phyloP scores from a whole-genome alignment of 1,284 basidiomycete genomes.

The Bondarzewia mesenterica region DNA sequence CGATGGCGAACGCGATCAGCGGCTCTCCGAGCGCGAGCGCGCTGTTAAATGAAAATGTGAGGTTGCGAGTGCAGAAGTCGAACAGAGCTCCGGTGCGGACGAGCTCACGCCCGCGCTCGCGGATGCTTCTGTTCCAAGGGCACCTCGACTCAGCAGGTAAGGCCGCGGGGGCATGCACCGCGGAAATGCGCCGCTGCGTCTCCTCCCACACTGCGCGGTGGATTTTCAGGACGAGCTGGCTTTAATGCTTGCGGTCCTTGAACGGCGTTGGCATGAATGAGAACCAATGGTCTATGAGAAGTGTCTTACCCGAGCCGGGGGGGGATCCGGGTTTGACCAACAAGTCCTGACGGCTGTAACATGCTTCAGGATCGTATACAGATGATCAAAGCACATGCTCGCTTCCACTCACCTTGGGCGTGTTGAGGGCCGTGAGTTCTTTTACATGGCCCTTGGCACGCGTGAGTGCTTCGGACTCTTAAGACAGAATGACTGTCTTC shows the following conservation, averaged over 20 bases:
- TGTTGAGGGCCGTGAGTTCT: conserved; percentile 47
- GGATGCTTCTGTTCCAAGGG: conserved; percentile 29
- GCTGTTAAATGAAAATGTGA: conserved; percentile 11
- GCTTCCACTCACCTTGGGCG: conserved; percentile 46
- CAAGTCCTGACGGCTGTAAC: conserved; percentile 46
- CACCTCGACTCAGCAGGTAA: conserved; percentile 14
- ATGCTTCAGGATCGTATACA: no score
- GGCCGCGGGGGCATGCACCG: conserved; percentile 8
- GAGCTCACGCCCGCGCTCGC: conserved; percentile 26
- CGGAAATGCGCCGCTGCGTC: conserved; percentile 36
- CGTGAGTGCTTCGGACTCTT: conserved; percentile 31
- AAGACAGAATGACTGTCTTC: conserved; percentile 13
- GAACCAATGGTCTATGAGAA: conserved; percentile 64
- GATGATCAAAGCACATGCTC: no score
- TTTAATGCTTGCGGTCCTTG: conserved; percentile 63
- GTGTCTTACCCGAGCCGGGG: conserved; percentile 71
- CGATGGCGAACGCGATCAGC: conserved; percentile 35
- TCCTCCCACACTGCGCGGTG: conserved; percentile 60
- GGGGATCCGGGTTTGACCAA: conserved; percentile 72
- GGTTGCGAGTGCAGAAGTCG: conserved; percentile 27
- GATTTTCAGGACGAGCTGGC: conserved; percentile 59
- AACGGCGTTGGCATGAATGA: conserved; percentile 46
- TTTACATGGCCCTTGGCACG: conserved; percentile 48
- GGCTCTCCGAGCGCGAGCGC: conserved; percentile 15
- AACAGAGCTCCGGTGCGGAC: conserved; percentile 29